Conservation (phyloP, 2,329 filamentous ascomycete species). For the Ilyonectria mors-panacis region DNA sequence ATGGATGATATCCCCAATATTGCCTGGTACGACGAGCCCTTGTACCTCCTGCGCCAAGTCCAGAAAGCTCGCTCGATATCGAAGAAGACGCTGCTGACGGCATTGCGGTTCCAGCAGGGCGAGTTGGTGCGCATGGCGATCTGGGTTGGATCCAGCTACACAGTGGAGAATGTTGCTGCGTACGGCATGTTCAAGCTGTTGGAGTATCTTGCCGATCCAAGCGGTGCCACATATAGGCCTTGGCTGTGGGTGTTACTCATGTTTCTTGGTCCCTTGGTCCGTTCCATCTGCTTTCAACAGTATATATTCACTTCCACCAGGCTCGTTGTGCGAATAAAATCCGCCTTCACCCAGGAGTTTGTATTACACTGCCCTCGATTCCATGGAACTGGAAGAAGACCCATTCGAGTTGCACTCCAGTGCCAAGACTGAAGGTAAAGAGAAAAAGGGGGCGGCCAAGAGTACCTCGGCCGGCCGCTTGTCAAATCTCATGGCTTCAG, state of each 20-base stretch:
- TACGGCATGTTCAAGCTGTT: constrained; percentile 69
- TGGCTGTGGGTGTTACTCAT: constrained; percentile 69
- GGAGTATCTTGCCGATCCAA: constrained; percentile 64
- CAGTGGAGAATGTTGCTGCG: constrained; percentile 66
- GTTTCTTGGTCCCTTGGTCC: constrained; percentile 64
- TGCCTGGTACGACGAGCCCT: constrained; percentile 70
- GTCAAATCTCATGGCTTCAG: constrained; percentile 71
- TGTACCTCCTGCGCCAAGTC: constrained; percentile 61
- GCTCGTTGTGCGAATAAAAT: constrained; percentile 69
- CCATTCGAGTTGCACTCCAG: constrained; percentile 55
- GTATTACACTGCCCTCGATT: constrained; percentile 68
- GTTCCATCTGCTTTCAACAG: constrained; percentile 68
- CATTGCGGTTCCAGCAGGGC: constrained; percentile 58
- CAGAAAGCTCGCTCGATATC: constrained; percentile 60
- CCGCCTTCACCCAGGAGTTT: constrained; percentile 71
- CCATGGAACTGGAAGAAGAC: constrained; percentile 72
- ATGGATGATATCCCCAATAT: constrained; percentile 64
- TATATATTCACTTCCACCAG: constrained; percentile 72
- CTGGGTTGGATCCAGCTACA: constrained; percentile 56
- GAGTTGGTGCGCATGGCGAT: constrained; percentile 63
- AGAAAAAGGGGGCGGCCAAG: constrained; percentile 49
- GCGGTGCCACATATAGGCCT: constrained; percentile 61
- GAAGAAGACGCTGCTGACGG: constrained; percentile 62
- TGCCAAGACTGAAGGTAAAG: constrained; percentile 45
- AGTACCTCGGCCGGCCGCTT: constrained; percentile 65